Base-by-base conservation (phyloP, 73 alveolate species). In the Paramecium biaurelia region DNA sequence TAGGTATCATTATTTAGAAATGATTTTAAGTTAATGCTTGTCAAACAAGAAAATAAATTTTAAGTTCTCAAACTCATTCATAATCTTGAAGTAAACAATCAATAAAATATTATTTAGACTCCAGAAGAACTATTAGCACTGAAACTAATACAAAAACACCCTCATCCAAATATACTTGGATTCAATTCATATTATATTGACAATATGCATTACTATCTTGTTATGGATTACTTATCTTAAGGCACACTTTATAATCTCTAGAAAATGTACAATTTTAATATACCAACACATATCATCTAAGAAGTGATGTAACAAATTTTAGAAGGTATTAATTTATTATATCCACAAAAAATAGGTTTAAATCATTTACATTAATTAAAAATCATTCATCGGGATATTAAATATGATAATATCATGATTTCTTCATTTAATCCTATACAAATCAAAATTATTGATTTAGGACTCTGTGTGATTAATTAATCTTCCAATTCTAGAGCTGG, bases 401-500 rank as follows among this genome's bases (percentile, higher is more conserved):
- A 79, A 79, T 79, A 30, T 45, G 90, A 79, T 45, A 79, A 79
- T 45, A 34, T 79, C 6, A 37, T 74, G 74, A 18, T 79, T 12
- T 8, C 32, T 8, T 9, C n/a, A 10, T 35, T 35, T 15, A 63
- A 43, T n/a, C 35, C 47, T 20, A 7, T 34, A n/a, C 24, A 79
- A 42, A 34, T 79, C 14, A 41, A 43, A 14, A 79, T 79, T 5
- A 79, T 79, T 21, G 90, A 79, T 43, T 24, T 42, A 21, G 90
- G 90, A 79, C 74, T 79, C 20, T 41, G 49, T 7, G 34, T 26
- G 1, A 8, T 24, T 7, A 10, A 8, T 20, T 3, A 20, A 1
- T 2, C 45, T 8, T 24, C 76, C 6, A 34, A 79, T 26, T 12
- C 45, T 0, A 79, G 90, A 23, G 70, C 76, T 63, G 98, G 98